Conservation (phyloP, 257 asterid species). For the Ligustrum vulgare region DNA sequence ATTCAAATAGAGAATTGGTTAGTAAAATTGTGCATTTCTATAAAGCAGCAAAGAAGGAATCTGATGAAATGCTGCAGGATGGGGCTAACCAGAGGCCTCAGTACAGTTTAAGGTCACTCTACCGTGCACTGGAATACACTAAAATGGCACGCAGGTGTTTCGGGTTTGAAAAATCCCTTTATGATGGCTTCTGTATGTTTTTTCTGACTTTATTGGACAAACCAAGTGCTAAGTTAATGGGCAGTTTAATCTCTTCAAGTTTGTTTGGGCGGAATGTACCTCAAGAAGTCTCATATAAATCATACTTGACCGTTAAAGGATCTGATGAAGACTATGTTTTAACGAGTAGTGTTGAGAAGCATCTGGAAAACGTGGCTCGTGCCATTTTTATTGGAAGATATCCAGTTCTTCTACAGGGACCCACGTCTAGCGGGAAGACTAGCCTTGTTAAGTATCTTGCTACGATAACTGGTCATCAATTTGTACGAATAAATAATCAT, state of each 20-base stretch:
- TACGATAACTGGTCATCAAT: constrained; percentile 68
- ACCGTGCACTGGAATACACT: constrained; percentile 78
- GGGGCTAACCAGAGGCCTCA: constrained; percentile 99
- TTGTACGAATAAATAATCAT: constrained; percentile 90
- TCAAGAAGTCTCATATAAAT: constrained; percentile 40
- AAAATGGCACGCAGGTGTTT: constrained; percentile 53
- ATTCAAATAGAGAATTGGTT: constrained; percentile 35
- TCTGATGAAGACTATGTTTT: constrained; percentile 56
- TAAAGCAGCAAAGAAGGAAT: constrained; percentile 68
- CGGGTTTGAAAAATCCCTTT: constrained; percentile 57
- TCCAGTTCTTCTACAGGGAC: constrained; percentile 95
- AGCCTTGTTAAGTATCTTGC: constrained; percentile 93
- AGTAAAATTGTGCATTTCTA: constrained; percentile 63
- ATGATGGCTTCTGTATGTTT: constrained; percentile 95
- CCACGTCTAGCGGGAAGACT: constrained; percentile 98
- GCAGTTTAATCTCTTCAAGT: constrained; percentile 46
- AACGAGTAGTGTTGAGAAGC: constrained; percentile 73
- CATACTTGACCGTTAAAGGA: constrained; percentile 39
- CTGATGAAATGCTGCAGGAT: constrained; percentile 89
- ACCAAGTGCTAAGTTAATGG: constrained; percentile 68
- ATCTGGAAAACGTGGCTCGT: constrained; percentile 70
- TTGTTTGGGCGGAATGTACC: constrained; percentile 53
- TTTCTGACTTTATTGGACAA: constrained; percentile 70
- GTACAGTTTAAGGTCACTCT: constrained; percentile 89
- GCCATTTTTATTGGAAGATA: constrained; percentile 76